Evolutionary conservation across 305 asterid genomes (phyloP), one percentile per base, ranked within the genome.

Genomic region (Rubia occidens): DNA sequence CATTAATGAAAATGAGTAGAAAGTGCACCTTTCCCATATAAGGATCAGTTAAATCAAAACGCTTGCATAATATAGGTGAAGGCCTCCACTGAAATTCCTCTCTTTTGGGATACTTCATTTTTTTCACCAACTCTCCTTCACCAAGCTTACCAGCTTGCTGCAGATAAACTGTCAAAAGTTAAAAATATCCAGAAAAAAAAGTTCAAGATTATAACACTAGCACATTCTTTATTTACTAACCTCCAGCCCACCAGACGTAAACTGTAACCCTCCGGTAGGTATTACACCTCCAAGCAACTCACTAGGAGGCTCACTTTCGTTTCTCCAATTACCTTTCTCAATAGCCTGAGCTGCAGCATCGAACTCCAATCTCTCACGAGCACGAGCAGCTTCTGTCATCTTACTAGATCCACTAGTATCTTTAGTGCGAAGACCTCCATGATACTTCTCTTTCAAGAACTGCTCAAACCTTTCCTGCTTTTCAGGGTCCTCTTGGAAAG

Each of bases 31-130:
- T 88, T 76, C 98, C 97, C 90, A 93, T 86, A 85, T 82, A 86
- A 82, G 98, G 98, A 82, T 93, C 98, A 76, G 75, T 73, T 75
- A 93, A 81, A 85, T 93, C 98, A 83, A 87, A 90, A 71, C 97
- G 97, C 88, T 90, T 93, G 98, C 98, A 93, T 58, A 93, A 80
- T 76, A 93, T 77, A 45, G 98, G 87, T 35, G 96, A 84, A 71
- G 98, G 97, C 71, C 96, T 84, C 98, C 98, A 93, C 67, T 87
- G 95, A 83, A 85, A 93, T 82, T 87, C 97, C 74, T 88, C 96
- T 77, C 98, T 77, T 73, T 80, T 86, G 24, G 98, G 98, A 80
- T 80, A 84, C 86, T 79, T 74, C 64, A 74, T 80, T 72, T 76
- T 79, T 66, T 73, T 68, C 49, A 75, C 69, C 77, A 80, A 75